These are phyloP conservation scores for Luffa aegyptiaca DNA, from an alignment of 306 rosid genomes.

Conservation along the genomic window DNA sequence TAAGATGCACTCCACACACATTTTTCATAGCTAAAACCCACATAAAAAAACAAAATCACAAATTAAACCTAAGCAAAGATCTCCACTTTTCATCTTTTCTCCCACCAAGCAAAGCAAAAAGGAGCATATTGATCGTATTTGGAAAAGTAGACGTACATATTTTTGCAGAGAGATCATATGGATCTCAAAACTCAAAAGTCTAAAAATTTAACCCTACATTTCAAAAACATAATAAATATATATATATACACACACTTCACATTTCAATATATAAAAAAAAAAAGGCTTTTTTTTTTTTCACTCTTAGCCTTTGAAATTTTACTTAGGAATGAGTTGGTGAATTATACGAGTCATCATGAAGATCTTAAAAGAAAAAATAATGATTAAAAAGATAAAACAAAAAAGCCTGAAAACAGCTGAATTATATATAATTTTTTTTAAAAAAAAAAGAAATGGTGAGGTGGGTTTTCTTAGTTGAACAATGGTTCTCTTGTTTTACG, in stretches of 20 bases:
- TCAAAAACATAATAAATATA: background rate
- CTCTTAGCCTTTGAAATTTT: background rate
- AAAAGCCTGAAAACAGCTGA: background rate
- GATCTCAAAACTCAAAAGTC: background rate
- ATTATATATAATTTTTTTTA: background rate
- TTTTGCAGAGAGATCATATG: background rate
- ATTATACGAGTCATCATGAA: conserved; percentile 5
- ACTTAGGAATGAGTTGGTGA: background rate
- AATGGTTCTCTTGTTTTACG: background rate
- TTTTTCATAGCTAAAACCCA: background rate
- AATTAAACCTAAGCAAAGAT: background rate
- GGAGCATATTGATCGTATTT: background rate
- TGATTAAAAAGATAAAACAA: background rate
- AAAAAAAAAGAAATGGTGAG: background rate
- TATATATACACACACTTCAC: background rate
- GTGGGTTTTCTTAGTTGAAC: background rate
- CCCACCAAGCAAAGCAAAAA: background rate
- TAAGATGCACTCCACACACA: too few relatives aligned
- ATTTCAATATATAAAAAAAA: background rate
- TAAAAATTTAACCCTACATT: background rate
- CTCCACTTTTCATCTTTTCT: background rate
- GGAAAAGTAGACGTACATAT: conserved; percentile 2
- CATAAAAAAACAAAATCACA: background rate
- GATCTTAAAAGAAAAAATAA: conserved; percentile 3
- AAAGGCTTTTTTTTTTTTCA: background rate